Evolutionary conservation across 176 grass and related monocot species (phyloP).

Genomic region (Hordeum vulgare): DNA sequence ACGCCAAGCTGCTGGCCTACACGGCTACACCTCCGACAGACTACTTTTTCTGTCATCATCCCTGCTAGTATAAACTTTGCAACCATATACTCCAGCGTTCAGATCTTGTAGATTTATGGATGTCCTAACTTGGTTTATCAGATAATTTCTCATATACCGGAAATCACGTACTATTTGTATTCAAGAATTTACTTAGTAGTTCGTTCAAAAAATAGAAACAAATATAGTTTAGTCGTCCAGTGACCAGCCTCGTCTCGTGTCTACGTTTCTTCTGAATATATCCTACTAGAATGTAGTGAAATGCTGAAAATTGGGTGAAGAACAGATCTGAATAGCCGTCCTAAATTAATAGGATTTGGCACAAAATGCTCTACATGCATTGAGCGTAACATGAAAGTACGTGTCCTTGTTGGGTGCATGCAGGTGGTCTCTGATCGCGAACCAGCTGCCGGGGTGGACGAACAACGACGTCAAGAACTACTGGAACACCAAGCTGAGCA

Average conservation of each 20-base stretch:
- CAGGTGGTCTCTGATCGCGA: constrained; percentile 98
- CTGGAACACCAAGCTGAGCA: constrained; percentile 99
- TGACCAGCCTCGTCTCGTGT: not conserved
- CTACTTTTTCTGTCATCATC: not conserved
- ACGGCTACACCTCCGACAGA: constrained; percentile 9
- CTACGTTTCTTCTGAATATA: not conserved
- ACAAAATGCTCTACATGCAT: too few relatives aligned
- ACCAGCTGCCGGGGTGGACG: constrained; percentile 81
- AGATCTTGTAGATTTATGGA: not conserved
- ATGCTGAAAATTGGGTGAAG: not conserved
- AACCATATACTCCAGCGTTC: not conserved
- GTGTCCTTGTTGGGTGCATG: not conserved
- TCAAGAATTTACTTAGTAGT: not conserved
- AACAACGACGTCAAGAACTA: constrained; percentile 99
- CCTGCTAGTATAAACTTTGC: not conserved
- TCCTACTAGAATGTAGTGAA: not conserved
- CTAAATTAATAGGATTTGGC: not conserved
- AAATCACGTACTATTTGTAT: not conserved
- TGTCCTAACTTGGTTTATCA: not conserved
- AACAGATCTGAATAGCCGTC: not conserved
- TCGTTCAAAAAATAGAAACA: not conserved
- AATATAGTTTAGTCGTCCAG: not conserved
- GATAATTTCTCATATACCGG: too few relatives aligned
- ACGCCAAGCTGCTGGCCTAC: constrained; percentile 85
- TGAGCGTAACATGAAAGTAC: not conserved